These are phyloP conservation scores for Pseudocercospora fijiensis DNA, from an alignment of 2,329 filamentous ascomycete genomes.

Conservation along the genomic window DNA sequence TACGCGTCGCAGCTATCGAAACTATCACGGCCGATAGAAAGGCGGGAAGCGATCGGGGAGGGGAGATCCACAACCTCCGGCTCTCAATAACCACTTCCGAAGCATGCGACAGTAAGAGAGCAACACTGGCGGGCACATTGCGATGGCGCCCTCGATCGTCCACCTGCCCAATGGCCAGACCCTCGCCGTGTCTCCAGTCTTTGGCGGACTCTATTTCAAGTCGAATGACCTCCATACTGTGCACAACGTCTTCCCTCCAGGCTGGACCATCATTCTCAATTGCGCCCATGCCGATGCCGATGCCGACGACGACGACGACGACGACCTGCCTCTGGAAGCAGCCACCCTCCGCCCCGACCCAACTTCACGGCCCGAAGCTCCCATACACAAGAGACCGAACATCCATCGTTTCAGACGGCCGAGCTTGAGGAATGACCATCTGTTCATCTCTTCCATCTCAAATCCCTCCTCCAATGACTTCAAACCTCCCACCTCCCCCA, in stretches of 20 bases:
- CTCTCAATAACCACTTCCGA: not conserved
- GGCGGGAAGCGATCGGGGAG: not conserved
- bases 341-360: constrained; percentile 13
- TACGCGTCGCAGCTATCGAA: not conserved
- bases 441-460: constrained; percentile 91
- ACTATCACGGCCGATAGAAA: not conserved
- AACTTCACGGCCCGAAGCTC: constrained; percentile 25
- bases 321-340: constrained; percentile 20
- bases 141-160: constrained; percentile 52
- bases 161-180: constrained; percentile 85
- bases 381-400: constrained; percentile 39
- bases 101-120: not conserved
- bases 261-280: constrained; percentile 86
- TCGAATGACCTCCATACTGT: constrained; percentile 70
- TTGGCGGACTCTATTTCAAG: constrained; percentile 90
- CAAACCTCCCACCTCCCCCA: constrained; percentile 75
- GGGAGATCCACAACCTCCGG: not conserved
- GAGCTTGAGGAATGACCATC: constrained; percentile 72
- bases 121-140: not conserved
- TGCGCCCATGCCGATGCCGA: constrained; percentile 57
- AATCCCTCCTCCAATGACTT: constrained; percentile 78
- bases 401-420: constrained; percentile 69
- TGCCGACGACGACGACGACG: constrained; percentile 41
- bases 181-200: constrained; percentile 78
- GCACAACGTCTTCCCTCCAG: constrained; percentile 72